Base-by-base conservation (phyloP, 2,329 filamentous ascomycete genomes). In the Botrytis medusae region DNA sequence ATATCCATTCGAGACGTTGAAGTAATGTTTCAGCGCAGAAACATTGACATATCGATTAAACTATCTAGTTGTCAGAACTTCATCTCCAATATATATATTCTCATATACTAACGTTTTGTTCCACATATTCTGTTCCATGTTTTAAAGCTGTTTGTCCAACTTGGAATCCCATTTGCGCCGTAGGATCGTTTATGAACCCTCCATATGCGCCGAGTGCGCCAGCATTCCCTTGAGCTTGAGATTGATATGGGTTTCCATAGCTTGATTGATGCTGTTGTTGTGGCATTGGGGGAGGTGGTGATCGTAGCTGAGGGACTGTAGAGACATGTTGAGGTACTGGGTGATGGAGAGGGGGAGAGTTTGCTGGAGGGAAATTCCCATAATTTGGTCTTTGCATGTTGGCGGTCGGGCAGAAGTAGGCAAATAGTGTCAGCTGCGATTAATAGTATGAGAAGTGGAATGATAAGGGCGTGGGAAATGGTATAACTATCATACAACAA, bases 281-380 rank as follows among this genome's bases (percentile, higher is more conserved):
- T 73, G 91, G 90, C 77, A 91, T 73, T 54, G 93, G 95, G 75
- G 94, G 93, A 74, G 93, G 95, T 75, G 96, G 96, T 74, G 96
- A 98, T 83, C 97, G 91, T 82, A 99, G 90, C 85, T 98, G 96
- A 62, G 96, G 96, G 68, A 99, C 96, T 74, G 95, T 97, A 81
- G 96, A 98, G 80, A 98, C 95, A 87, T 99, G 96, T 84, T 99
- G 96, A 75, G 96, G 96, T 74, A 98, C 94, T 74, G 96, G 96
- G 82, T 98, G 96, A 84, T 98, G 96, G 79, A 98, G 90, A 77
- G 95, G 95, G 82, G 95, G 95, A 81, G 94, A 97, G 79, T 91
- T 89, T 74, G 90, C 89, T 44, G 89, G 89, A 25, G 79, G 73
- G 77, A 88, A 86, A 81, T 95, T 93, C 83, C 90, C 90, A 85